A percentile compares a stretch with the other conserved stretches of the same genome.
Conservation (phyloP, 83 land plant species). For the Diphasiastrum complanatum region DNA sequence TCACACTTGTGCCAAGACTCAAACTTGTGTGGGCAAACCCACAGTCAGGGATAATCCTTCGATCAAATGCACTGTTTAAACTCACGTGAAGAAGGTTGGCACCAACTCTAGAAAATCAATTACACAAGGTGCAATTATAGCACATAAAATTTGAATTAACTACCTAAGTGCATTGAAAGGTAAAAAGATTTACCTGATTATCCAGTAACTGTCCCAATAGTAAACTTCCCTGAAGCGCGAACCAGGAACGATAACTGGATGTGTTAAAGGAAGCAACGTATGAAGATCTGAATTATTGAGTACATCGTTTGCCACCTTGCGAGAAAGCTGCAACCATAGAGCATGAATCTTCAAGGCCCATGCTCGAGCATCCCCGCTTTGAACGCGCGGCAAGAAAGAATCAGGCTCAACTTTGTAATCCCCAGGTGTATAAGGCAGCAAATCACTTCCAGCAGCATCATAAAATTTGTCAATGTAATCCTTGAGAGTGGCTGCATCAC, state of each 20-base stretch:
- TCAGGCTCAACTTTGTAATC: constrained; percentile 61
- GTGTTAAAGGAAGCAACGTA: constrained; percentile 66
- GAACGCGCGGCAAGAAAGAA: constrained; percentile 61
- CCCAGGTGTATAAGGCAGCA: constrained; percentile 34
- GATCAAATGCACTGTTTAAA: too few species aligned
- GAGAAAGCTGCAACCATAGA: constrained; percentile 61
- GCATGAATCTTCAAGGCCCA: constrained; percentile 86
- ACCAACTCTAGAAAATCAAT: too few species aligned
- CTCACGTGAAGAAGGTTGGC: too few species aligned
- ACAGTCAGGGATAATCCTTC: too few species aligned
- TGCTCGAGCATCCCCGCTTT: constrained; percentile 40
- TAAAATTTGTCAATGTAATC: constrained; percentile 43
- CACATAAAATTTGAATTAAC: too few species aligned
- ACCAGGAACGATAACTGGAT: constrained; percentile 68
- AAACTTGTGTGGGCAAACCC: too few species aligned
- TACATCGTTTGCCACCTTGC: constrained; percentile 51
- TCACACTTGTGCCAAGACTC: too few species aligned
- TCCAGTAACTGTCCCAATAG: constrained; percentile 98
- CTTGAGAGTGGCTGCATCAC: constrained; percentile 22
- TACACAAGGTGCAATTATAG: too few species aligned
- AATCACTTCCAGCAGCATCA: constrained; percentile 56
- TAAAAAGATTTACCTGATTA: constrained; percentile 56
- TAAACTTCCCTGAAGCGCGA: constrained; percentile 86
- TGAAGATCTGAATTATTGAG: constrained; percentile 46
- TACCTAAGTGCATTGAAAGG: too few species aligned